These are phyloP conservation scores for Helicostylum pulchrum DNA, from an alignment of 192 early-diverging fungal species.

Conservation along the genomic window DNA sequence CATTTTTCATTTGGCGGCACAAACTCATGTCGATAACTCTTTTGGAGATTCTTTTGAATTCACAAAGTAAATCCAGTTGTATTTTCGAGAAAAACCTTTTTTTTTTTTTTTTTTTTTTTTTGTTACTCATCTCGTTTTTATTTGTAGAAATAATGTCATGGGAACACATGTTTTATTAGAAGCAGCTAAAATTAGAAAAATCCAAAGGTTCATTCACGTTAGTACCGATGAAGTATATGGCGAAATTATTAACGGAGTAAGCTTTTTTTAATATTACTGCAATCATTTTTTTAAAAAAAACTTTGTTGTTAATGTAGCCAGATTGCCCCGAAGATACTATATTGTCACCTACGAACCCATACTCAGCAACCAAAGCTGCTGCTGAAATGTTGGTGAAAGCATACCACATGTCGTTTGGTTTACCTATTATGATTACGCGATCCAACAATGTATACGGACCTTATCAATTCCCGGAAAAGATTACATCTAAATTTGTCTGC, in stretches of 20 bases:
- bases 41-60: constrained; percentile 82
- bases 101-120: too few relatives aligned
- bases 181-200: constrained; percentile 49
- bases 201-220: constrained; percentile 71
- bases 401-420: constrained; percentile 71
- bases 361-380: constrained; percentile 84
- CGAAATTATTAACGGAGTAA: constrained; percentile 55
- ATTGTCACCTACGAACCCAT: constrained; percentile 73
- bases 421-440: constrained; percentile 77
- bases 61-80: constrained; percentile 40
- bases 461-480: constrained; percentile 81
- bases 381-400: constrained; percentile 75
- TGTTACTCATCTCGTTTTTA: not conserved
- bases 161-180: constrained; percentile 82
- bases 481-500: constrained; percentile 81
- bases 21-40: constrained; percentile 83
- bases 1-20: constrained; percentile 78
- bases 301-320: constrained; percentile 37
- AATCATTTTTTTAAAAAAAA: not conserved
- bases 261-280: not conserved
- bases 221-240: constrained; percentile 86
- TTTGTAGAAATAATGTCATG: constrained; percentile 64
- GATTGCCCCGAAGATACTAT: constrained; percentile 60
- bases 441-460: constrained; percentile 82
- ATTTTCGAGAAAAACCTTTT: not conserved